These are phyloP conservation scores for Mycena filopes DNA, from an alignment of 768 basidiomycete species.

Conservation along the genomic window DNA sequence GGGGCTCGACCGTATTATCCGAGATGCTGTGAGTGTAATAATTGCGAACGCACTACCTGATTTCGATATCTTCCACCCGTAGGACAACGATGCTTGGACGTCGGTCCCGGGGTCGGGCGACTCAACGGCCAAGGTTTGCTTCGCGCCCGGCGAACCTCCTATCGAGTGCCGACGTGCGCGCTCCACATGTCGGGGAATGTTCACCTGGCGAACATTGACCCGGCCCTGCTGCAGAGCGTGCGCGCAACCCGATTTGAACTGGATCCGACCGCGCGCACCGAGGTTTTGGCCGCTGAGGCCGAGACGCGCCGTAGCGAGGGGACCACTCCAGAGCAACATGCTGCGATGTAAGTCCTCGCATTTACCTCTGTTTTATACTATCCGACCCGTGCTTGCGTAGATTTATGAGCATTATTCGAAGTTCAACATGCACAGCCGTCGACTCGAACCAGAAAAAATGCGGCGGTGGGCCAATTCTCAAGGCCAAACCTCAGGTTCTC, in stretches of 20 bases:
- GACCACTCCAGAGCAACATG: background rate
- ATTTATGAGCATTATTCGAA: background rate
- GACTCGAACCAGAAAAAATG: background rate
- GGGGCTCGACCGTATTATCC: background rate
- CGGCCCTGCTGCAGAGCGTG: background rate
- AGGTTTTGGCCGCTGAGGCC: background rate
- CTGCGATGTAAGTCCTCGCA: background rate
- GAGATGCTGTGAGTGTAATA: too few species aligned
- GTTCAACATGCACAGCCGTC: background rate
- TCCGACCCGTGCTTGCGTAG: background rate
- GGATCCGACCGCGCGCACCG: background rate
- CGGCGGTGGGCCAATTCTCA: background rate
- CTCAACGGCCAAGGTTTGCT: background rate
- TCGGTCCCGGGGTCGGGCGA: background rate
- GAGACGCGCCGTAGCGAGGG: slow-evolving; percentile 5
- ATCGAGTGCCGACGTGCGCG: too few species aligned
- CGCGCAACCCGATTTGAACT: background rate
- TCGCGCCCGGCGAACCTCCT: too few species aligned
- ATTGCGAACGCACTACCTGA: too few species aligned
- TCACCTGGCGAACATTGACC: background rate
- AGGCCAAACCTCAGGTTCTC: background rate
- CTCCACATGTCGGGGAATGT: too few species aligned
- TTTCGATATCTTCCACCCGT: background rate
- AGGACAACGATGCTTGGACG: background rate
- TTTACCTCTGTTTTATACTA: too few species aligned